A percentile compares a stretch with the other conserved stretches of the same genome.
These are phyloP conservation scores for Cicer chorassanicum DNA, from an alignment of 306 rosid species.

Conservation along the genomic window DNA sequence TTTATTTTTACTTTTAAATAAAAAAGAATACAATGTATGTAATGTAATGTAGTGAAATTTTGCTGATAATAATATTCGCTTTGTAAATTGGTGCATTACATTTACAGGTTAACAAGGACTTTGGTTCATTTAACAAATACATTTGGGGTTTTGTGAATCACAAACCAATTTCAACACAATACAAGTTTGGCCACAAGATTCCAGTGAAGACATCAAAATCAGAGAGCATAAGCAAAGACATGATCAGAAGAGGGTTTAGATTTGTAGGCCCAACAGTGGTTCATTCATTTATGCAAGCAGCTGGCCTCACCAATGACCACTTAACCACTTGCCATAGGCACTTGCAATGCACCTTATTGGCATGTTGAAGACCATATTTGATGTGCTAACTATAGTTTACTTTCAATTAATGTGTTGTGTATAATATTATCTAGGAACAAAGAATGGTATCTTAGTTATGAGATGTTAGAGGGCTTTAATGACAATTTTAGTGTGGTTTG, in stretches of 20 bases:
- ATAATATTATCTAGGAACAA: conserved; percentile 51
- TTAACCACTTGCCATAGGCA: conserved; percentile 81
- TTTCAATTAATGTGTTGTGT: conserved; percentile 49
- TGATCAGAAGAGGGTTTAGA: conserved; percentile 87
- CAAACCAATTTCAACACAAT: conserved; percentile 79
- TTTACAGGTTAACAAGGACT: conserved; percentile 70
- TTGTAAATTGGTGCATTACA: conserved; percentile 11
- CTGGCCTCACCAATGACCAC: conserved; percentile 95
- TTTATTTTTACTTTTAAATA: background rate
- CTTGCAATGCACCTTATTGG: conserved; percentile 65
- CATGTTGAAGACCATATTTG: conserved; percentile 49
- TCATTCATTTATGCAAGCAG: conserved; percentile 92
- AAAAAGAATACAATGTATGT: background rate
- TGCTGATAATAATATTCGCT: conserved; percentile 5
- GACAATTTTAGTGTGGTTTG: conserved; percentile 41
- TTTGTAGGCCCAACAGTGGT: conserved; percentile 93
- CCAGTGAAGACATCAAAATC: conserved; percentile 98
- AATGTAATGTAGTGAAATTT: background rate
- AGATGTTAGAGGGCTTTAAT: conserved; percentile 37
- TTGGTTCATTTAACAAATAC: conserved; percentile 81
- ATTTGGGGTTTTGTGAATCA: conserved; percentile 91
- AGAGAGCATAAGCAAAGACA: conserved; percentile 90
- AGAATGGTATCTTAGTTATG: conserved; percentile 40
- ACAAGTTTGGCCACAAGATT: conserved; percentile 81
- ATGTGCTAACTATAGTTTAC: conserved; percentile 58